Evolutionary conservation across 1,284 basidiomycete species (phyloP).

Genomic region (Sporisorium scitamineum): DNA sequence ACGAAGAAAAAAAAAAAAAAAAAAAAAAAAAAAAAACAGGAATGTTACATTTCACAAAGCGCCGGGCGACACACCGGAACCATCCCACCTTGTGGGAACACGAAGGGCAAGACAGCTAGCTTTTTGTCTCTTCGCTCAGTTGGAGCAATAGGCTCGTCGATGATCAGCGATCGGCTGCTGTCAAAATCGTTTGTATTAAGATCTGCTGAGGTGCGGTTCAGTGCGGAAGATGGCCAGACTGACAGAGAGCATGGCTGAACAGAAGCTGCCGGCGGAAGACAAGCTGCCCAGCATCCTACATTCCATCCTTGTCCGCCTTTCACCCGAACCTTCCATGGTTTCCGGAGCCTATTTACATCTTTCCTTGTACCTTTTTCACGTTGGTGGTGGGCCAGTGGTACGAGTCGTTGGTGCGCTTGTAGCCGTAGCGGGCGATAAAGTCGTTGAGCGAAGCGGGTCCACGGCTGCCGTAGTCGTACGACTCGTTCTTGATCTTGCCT

Average conservation of each 20-base stretch:
- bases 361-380: conserved; percentile 57
- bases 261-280: neutral
- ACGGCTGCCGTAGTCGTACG: conserved; percentile 64
- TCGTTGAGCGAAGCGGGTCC: conserved; percentile 63
- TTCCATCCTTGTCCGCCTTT: neutral
- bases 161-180: neutral
- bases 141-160: neutral
- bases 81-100: too few relatives aligned
- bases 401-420: conserved; percentile 55
- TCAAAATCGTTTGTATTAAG: conserved; percentile 1
- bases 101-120: too few relatives aligned
- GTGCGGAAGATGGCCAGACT: neutral
- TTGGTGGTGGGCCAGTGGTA: conserved; percentile 65
- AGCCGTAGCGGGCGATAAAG: conserved; percentile 63
- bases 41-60: neutral
- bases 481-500: conserved; percentile 64
- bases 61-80: neutral
- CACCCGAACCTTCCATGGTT: neutral
- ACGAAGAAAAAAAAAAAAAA: too few relatives aligned
- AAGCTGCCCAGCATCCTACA: neutral
- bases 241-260: neutral
- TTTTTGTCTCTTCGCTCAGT: neutral
- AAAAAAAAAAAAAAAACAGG: neutral
- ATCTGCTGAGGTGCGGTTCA: neutral
- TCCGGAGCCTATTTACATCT: conserved; percentile 30